Evolutionary conservation across 192 early-diverging fungal genomes (phyloP).

Genomic region (Neocallimastix lanati): DNA sequence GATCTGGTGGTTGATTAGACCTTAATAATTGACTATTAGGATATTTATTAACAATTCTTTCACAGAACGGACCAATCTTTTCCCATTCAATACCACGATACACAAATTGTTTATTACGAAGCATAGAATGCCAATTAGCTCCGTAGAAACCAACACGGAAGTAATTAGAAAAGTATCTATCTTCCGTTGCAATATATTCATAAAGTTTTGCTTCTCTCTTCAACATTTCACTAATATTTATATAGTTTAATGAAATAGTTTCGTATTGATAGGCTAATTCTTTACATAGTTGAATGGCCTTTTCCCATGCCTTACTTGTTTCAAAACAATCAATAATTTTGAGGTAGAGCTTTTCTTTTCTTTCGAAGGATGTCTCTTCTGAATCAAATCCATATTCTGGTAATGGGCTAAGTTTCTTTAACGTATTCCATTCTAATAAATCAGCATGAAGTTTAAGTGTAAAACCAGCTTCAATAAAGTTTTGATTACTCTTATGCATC

Average conservation of each 20-base stretch:
- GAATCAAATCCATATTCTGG: constrained; percentile 27
- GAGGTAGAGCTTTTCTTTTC: constrained; percentile 43
- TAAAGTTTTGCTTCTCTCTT: constrained; percentile 29
- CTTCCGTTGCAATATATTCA: constrained; percentile 23
- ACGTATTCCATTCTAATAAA: constrained; percentile 39
- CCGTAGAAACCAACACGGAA: constrained; percentile 63
- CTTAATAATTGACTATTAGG: constrained; percentile 28
- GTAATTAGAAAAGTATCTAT: constrained; percentile 34
- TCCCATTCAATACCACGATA: constrained; percentile 59
- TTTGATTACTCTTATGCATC: constrained; percentile 28
- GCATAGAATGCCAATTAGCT: constrained; percentile 21
- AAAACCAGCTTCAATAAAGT: constrained; percentile 46
- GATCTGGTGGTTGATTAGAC: constrained; percentile 15
- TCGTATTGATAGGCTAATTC: constrained; percentile 44
- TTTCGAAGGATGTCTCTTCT: constrained; percentile 25
- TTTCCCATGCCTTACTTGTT: constrained; percentile 47
- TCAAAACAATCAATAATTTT: constrained; percentile 42
- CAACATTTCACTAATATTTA: constrained; percentile 27
- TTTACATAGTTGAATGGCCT: constrained; percentile 41
- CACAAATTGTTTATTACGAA: constrained; percentile 46
- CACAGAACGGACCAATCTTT: constrained; percentile 47
- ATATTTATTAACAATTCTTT: constrained; percentile 47
- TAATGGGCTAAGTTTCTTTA: constrained; percentile 18
- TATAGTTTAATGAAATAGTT: constrained; percentile 25
- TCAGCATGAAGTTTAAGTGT: constrained; percentile 48